A percentile compares a stretch with the other conserved stretches of the same genome.
These are phyloP conservation scores for Phytophthora nicotianae DNA, from an alignment of 352 stramenopile species.

Conservation along the genomic window DNA sequence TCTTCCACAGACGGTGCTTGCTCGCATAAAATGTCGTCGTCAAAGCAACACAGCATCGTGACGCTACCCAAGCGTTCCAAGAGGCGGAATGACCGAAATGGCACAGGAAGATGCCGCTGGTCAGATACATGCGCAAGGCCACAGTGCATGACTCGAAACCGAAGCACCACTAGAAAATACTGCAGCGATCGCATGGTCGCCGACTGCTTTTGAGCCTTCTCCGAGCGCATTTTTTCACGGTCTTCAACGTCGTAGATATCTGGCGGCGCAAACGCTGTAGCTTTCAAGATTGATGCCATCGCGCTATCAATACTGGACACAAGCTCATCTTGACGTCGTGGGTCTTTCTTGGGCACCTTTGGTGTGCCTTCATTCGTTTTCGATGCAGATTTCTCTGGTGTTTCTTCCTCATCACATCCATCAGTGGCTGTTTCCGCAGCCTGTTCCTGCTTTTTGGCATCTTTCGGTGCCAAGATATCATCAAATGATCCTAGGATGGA, in stretches of 20 bases:
- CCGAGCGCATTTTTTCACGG: conserved; percentile 76
- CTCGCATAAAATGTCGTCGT: conserved; percentile 88
- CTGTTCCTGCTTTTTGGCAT: conserved; percentile 11
- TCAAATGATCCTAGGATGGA: conserved; percentile 84
- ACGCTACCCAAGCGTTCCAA: conserved; percentile 83
- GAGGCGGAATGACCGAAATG: conserved; percentile 78
- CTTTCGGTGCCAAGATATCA: conserved; percentile 50
- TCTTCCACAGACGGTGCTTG: conserved; percentile 80
- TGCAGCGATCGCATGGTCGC: conserved; percentile 69
- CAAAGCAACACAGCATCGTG: conserved; percentile 90
- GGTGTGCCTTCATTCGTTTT: not conserved
- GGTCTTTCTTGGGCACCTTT: conserved; percentile 17
- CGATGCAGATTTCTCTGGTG: not conserved
- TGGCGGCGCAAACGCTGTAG: conserved; percentile 29
- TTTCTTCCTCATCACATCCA: not conserved
- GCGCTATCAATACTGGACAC: conserved; percentile 34
- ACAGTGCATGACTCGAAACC: conserved; percentile 66
- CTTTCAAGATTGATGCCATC: conserved; percentile 38
- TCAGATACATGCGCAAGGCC: conserved; percentile 55
- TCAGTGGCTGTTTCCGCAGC: conserved; percentile 3
- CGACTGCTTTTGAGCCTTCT: conserved; percentile 68
- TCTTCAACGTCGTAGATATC: conserved; percentile 88
- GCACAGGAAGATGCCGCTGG: conserved; percentile 50
- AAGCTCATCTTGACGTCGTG: not conserved
- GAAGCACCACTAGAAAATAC: conserved; percentile 75